Conservation (phyloP, 75 land plant genomes). For the Azolla pinnata region DNA sequence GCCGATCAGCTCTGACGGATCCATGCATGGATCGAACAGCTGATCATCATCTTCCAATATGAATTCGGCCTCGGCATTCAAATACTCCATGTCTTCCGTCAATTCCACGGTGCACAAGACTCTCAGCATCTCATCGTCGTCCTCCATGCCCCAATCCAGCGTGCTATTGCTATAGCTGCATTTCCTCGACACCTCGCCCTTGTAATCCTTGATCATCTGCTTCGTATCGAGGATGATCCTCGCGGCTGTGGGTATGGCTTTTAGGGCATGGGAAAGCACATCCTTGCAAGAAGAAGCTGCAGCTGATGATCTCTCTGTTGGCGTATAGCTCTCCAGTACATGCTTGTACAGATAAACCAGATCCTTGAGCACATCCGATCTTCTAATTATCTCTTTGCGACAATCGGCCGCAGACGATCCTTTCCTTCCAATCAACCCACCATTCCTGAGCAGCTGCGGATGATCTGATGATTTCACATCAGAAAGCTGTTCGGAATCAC, state of each 20-base stretch:
- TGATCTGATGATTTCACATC: not conserved
- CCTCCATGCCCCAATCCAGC: constrained; percentile 14
- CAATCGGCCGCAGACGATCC: not conserved
- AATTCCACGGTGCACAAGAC: constrained; percentile 48
- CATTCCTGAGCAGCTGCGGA: not conserved
- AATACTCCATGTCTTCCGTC: constrained; percentile 18
- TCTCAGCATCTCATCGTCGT: constrained; percentile 30
- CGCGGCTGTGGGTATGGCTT: constrained; percentile 54
- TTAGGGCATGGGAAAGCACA: constrained; percentile 22
- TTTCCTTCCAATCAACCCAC: not conserved
- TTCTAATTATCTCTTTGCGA: constrained; percentile 17
- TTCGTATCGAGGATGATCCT: constrained; percentile 76
- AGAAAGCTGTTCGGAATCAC: not conserved
- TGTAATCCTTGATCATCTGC: constrained; percentile 67
- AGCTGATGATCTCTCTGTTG: constrained; percentile 15
- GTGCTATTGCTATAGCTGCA: constrained; percentile 1
- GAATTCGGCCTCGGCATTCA: too few species aligned
- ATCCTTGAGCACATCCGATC: constrained; percentile 53
- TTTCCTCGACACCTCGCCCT: constrained; percentile 13
- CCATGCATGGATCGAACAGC: too few species aligned
- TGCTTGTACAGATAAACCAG: constrained; percentile 50
- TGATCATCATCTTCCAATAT: not conserved
- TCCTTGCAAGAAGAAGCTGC: too few species aligned
- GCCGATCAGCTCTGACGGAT: too few species aligned
- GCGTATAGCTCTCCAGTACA: constrained; percentile 49